These are phyloP conservation scores for Diutina neorugosa DNA, from an alignment of 1,139 yeast species.

Conservation along the genomic window DNA sequence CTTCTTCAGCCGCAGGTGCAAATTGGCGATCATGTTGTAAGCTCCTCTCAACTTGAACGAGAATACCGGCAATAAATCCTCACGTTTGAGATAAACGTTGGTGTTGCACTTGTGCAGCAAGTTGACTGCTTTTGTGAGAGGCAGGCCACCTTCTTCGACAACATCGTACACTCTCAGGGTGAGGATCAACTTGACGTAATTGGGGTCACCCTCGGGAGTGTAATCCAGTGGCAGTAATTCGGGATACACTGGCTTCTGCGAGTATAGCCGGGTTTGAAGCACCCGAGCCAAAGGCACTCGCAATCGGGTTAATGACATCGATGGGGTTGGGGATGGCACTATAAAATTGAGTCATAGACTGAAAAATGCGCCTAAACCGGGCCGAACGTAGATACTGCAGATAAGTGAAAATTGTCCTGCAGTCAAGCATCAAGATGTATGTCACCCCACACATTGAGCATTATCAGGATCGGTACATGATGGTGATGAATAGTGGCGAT, in stretches of 20 bases:
- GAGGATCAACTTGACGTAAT: conserved; percentile 76
- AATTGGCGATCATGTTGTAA: conserved; percentile 87
- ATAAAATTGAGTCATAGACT: not conserved
- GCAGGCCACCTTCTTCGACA: conserved; percentile 67
- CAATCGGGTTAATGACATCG: not conserved
- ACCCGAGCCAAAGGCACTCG: not conserved
- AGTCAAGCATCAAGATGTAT: not conserved
- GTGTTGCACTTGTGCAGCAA: conserved; percentile 64
- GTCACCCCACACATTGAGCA: not conserved
- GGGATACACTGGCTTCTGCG: not conserved
- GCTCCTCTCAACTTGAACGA: conserved; percentile 97
- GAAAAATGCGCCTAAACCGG: not conserved
- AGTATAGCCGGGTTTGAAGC: not conserved
- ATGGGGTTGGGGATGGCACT: not conserved
- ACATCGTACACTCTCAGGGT: conserved; percentile 94
- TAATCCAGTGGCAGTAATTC: conserved; percentile 23
- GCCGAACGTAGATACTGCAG: not conserved
- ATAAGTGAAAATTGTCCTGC: not conserved
- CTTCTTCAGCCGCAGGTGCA: conserved; percentile 43
- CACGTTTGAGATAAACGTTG: conserved; percentile 71
- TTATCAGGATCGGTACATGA: not conserved
- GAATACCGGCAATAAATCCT: conserved; percentile 88
- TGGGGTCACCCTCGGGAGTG: conserved; percentile 62
- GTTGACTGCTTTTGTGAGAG: conserved; percentile 65
- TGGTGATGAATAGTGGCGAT: too few relatives aligned